Percentiles rank a stretch among this genome's conserved stretches.
phyloP scores from a whole-genome alignment of 495 filamentous ascomycete genomes.

The Wilcoxina mikolae region DNA sequence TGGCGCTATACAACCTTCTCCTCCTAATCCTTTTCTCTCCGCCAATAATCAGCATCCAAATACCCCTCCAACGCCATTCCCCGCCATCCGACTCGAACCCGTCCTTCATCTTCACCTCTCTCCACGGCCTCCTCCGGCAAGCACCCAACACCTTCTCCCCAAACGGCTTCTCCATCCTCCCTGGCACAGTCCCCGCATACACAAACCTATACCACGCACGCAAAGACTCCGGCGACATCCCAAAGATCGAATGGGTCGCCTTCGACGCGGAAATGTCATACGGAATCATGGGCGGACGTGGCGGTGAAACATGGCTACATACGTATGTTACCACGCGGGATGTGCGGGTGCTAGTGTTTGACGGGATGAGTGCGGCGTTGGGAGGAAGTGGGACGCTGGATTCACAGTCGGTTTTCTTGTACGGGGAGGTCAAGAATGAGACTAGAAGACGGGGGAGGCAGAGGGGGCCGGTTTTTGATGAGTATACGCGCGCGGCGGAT shows the following conservation, averaged over 20 bases:
- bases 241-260: slow-evolving; percentile 35
- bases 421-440: slow-evolving; percentile 29
- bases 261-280: slow-evolving; percentile 37
- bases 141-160: slow-evolving; percentile 34
- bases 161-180: slow-evolving; percentile 33
- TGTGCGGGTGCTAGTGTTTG: slow-evolving; percentile 33
- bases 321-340: slow-evolving; percentile 32
- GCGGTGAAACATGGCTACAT: slow-evolving; percentile 29
- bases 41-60: no score
- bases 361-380: slow-evolving; percentile 34
- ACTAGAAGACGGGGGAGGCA: slow-evolving; percentile 9
- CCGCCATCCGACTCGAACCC: neutral
- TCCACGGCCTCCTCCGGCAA: slow-evolving; percentile 32
- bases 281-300: slow-evolving; percentile 32
- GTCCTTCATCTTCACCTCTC: slow-evolving; percentile 30
- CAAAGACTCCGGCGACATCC: slow-evolving; percentile 26
- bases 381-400: slow-evolving; percentile 30
- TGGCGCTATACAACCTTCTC: no score
- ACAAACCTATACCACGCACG: slow-evolving; percentile 35
- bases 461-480: slow-evolving; percentile 26
- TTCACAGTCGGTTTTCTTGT: slow-evolving; percentile 34
- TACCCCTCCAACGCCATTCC: no score
- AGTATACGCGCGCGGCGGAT: slow-evolving; percentile 32
- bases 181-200: slow-evolving; percentile 30
- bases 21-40: no score